A percentile compares a stretch with the other conserved stretches of the same genome.
These are phyloP conservation scores for Aspergillus phoenicis DNA, from an alignment of 2,329 filamentous ascomycete genomes.

Conservation along the genomic window DNA sequence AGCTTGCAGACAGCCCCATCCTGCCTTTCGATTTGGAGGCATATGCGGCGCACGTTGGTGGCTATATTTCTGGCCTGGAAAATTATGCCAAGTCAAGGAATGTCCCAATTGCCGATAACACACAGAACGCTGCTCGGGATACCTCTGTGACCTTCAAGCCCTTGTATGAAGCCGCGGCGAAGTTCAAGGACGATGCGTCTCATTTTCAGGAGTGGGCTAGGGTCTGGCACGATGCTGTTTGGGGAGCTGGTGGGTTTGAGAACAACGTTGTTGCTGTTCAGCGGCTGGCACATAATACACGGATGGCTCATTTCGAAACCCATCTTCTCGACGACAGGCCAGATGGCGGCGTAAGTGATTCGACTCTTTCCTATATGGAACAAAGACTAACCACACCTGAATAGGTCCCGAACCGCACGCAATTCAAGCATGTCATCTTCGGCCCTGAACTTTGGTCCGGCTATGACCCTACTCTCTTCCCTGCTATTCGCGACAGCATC, in stretches of 20 bases:
- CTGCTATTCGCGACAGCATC: constrained; percentile 80
- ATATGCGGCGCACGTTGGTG: constrained; percentile 68
- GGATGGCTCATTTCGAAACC: constrained; percentile 80
- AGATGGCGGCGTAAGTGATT: constrained; percentile 70
- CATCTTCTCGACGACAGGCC: constrained; percentile 74
- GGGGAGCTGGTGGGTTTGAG: constrained; percentile 75
- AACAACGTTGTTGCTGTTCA: constrained; percentile 66
- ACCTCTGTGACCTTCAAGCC: constrained; percentile 57
- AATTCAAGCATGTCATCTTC: constrained; percentile 92
- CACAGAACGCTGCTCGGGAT: constrained; percentile 13
- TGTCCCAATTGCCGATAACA: constrained; percentile 32
- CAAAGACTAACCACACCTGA: constrained; percentile 15
- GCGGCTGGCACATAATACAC: constrained; percentile 75
- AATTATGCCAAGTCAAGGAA: constrained; percentile 64
- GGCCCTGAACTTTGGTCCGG: constrained; percentile 78
- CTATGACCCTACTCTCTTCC: constrained; percentile 71
- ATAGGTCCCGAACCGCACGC: constrained; percentile 79
- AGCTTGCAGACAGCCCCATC: constrained; percentile 78
- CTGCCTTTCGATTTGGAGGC: constrained; percentile 77
- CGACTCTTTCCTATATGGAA: background rate
- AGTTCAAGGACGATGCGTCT: constrained; percentile 62
- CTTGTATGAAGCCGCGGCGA: constrained; percentile 64
- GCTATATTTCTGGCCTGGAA: constrained; percentile 68
- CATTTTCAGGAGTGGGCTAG: constrained; percentile 76
- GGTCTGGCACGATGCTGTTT: constrained; percentile 72